Base-by-base conservation (phyloP, 2,329 filamentous ascomycete genomes). In the Colletotrichum siamense region DNA sequence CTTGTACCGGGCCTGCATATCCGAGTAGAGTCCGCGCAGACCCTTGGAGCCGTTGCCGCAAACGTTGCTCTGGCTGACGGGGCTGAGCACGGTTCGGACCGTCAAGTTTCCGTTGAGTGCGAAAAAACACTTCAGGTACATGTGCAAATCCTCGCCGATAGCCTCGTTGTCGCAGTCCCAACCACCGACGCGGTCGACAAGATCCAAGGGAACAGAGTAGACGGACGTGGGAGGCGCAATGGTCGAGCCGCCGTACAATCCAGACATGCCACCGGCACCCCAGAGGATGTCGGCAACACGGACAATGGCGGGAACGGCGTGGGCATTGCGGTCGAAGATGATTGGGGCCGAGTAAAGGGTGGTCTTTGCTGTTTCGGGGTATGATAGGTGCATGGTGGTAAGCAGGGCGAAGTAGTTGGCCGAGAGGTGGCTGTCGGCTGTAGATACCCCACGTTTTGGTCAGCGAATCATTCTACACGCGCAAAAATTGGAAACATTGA, bases 51-150 rank as follows among this genome's bases (percentile, higher is more conserved):
- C 88, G 44, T 91, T 90, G 59, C 91, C 92, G 65, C 91, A 91
- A 67, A 95, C 92, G 80, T 95, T 95, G 84, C 90, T 94, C 82
- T 95, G 93, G 84, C 93, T 95, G 74, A 94, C 92, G 3, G 94
- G 93, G 77, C 92, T 93, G 79, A 93, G 86, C 34, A 95, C 88
- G 5, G 93, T 91, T 65, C 90, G 89, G 63, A 90, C 90, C 15
- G 92, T 92, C 70, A 95, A 82, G 81, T 94, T 92, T 5, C 94
- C 94, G 77, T 93, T 94, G 22, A 94, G 89, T 1, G 93, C 92
- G 78, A 95, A 95, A 86, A 95, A 95, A 82, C 93, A 95, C 87
- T 95, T 95, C 77, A 95, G 88, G 81, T 94, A 94, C 94, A 95
- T 95, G 85, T 95, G 94, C 81, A 95, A 84, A 81, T 95, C 94